Percentiles rank a stretch among this genome's conserved stretches.
phyloP scores from a whole-genome alignment of 441 rosid genomes.

The Raphanus hybrid region DNA sequence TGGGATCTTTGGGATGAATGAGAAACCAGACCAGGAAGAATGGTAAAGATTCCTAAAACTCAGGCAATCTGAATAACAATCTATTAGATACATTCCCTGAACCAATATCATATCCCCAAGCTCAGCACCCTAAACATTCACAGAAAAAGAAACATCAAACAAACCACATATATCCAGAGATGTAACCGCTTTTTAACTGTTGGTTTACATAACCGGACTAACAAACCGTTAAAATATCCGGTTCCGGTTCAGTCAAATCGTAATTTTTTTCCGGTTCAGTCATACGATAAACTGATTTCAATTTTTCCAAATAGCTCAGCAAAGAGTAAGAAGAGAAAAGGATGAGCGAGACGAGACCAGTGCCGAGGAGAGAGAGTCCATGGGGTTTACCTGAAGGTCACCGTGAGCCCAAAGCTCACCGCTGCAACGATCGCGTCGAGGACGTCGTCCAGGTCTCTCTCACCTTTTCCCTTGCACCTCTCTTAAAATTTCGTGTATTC shows the following conservation, averaged over 20 bases:
- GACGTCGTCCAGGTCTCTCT: constrained; percentile 78
- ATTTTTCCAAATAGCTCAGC: no score
- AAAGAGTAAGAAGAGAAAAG: background rate
- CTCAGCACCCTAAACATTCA: no score
- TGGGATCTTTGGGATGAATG: constrained; percentile 33
- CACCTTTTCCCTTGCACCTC: constrained; percentile 1
- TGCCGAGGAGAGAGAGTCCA: constrained; percentile 96
- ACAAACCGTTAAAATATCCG: background rate
- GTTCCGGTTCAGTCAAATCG: no score
- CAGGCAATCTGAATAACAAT: constrained; percentile 62
- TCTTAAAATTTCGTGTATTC: constrained; percentile 1
- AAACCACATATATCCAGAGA: background rate
- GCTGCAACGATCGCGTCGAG: constrained; percentile 98
- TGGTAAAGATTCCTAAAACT: constrained; percentile 62
- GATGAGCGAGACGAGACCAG: constrained; percentile 94
- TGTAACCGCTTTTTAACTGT: no score
- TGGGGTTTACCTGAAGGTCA: constrained; percentile 90
- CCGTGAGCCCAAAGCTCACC: constrained; percentile 89
- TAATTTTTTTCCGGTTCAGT: no score
- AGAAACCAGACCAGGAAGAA: constrained; percentile 64
- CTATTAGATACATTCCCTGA: constrained; percentile 66
- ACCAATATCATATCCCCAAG: constrained; percentile 58
- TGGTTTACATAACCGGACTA: background rate
- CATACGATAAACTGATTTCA: no score
- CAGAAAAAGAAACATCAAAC: background rate